Evolutionary conservation across 2,329 filamentous ascomycete genomes (phyloP).

Genomic region (Aschersonia sp.): DNA sequence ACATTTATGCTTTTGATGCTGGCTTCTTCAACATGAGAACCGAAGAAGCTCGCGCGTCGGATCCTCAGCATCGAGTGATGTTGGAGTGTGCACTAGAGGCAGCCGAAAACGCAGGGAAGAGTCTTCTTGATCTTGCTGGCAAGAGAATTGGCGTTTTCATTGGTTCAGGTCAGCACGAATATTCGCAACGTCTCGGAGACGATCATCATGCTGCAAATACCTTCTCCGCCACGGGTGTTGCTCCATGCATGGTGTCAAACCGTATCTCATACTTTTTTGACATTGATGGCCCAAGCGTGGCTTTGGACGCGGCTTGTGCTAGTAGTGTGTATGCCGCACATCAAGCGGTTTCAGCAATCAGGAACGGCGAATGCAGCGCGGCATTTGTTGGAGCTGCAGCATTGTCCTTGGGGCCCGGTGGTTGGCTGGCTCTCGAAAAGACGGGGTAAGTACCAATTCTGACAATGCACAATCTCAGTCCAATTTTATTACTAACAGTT

Average conservation of each 20-base stretch:
- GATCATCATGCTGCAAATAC: constrained; percentile 1
- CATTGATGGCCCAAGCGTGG: constrained; percentile 9
- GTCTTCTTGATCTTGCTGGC: constrained; percentile 27
- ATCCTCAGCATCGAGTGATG: constrained; percentile 32
- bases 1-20: constrained; percentile 28
- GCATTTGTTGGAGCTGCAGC: constrained; percentile 8
- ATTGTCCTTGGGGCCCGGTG: constrained; percentile 3
- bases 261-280: constrained; percentile 9
- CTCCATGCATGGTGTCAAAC: constrained; percentile 6
- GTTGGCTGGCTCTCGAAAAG: constrained; percentile 5
- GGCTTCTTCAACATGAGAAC: constrained; percentile 28
- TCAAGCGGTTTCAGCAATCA: constrained; percentile 7
- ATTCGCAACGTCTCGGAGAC: not conserved
- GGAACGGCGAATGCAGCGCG: constrained; percentile 3
- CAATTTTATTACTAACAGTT: not conserved
- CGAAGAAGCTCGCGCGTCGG: constrained; percentile 25
- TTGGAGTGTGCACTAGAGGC: constrained; percentile 34
- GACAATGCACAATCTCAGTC: not conserved
- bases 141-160: constrained; percentile 27
- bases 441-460: not conserved
- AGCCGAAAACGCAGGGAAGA: constrained; percentile 30
- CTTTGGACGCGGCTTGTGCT: constrained; percentile 25
- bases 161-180: constrained; percentile 2
- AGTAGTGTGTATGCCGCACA: constrained; percentile 19
- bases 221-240: constrained; percentile 4